These are phyloP conservation scores for Poterioochromonas sp. DNA, from an alignment of 352 stramenopile genomes.

Conservation along the genomic window DNA sequence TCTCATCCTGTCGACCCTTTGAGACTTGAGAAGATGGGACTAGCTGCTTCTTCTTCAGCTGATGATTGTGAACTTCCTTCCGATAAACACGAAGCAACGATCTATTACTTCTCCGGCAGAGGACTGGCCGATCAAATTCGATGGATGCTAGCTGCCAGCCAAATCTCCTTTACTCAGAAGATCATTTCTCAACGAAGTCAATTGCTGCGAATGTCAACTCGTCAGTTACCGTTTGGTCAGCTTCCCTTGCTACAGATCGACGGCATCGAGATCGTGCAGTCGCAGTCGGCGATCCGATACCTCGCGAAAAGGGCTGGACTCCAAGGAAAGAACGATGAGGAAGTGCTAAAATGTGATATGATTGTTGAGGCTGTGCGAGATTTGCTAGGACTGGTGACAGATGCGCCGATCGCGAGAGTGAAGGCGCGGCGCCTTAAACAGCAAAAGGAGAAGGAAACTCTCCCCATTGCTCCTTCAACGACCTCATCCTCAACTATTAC, in stretches of 20 bases:
- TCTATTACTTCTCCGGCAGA: constrained; percentile 16
- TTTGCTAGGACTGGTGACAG: neutral
- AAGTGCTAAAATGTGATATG: constrained; percentile 24
- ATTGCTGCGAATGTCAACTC: neutral
- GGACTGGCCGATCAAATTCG: constrained; percentile 24
- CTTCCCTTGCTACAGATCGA: constrained; percentile 26
- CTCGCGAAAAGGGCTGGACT: neutral
- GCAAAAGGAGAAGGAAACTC: neutral
- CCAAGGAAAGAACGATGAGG: neutral
- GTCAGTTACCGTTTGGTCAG: constrained; percentile 19
- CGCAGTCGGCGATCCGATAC: neutral
- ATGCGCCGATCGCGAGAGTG: neutral
- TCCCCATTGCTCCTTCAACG: neutral
- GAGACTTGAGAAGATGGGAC: neutral
- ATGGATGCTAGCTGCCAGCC: constrained; percentile 1
- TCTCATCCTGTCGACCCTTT: neutral
- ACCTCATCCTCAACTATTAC: neutral
- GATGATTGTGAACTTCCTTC: neutral
- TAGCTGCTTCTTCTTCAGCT: neutral
- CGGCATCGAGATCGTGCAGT: neutral
- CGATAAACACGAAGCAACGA: neutral
- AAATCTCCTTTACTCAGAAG: neutral
- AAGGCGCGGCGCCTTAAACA: neutral
- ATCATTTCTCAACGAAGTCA: neutral
- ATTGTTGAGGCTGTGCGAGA: constrained; percentile 17